Conservation (phyloP, 179 eudicot species). For the Silene coronaria region DNA sequence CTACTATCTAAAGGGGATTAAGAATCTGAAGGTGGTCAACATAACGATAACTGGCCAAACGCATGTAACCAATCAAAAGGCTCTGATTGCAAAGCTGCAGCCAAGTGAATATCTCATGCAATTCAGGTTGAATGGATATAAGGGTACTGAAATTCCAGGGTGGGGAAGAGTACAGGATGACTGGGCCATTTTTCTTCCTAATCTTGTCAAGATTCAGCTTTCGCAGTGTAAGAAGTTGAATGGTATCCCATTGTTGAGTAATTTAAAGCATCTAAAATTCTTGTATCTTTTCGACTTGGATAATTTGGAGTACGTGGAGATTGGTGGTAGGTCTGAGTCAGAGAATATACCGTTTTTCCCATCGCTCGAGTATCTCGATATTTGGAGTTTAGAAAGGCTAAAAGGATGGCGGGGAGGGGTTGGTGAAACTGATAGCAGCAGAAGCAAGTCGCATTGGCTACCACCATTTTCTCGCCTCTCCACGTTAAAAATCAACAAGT, state of each 20-base stretch:
- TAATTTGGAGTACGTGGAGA: conserved; percentile 15
- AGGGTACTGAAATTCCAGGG: conserved; percentile 4
- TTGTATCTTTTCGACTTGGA: neutral
- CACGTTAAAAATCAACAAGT: neutral
- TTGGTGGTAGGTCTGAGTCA: no score
- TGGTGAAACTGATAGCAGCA: neutral
- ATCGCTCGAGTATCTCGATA: neutral
- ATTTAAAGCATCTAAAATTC: neutral
- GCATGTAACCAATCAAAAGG: neutral
- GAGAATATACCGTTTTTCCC: neutral
- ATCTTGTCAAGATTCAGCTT: neutral
- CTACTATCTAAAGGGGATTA: neutral
- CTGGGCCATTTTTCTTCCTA: conserved; percentile 1
- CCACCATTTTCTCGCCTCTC: conserved; percentile 3
- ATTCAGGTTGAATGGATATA: neutral
- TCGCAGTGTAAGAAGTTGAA: neutral
- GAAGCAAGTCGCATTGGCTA: no score
- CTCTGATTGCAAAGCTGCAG: neutral
- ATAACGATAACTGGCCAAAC: neutral
- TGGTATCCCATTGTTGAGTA: conserved; percentile 4
- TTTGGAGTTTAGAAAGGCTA: neutral
- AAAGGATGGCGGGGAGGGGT: neutral
- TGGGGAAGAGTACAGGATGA: conserved; percentile 5
- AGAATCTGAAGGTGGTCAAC: neutral
- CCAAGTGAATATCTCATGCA: neutral